Conservation (phyloP, 1,284 basidiomycete species). For the Exsudoporus floridanus region DNA sequence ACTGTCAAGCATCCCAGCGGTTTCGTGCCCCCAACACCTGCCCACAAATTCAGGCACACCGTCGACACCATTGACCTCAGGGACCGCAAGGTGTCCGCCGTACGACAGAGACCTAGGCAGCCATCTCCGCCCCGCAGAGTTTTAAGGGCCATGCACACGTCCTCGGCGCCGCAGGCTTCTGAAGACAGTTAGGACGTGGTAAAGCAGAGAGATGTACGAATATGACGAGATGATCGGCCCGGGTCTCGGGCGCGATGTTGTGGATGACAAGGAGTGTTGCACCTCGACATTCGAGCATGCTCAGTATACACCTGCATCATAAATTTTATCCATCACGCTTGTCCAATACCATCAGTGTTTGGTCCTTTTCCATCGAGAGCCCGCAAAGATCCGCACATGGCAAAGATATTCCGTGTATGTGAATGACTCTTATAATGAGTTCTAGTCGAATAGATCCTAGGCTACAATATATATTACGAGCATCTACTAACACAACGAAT, state of each 20-base stretch:
- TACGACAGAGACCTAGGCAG: conserved; percentile 12
- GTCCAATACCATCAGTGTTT: neutral
- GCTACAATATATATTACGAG: no score
- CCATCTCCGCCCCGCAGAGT: conserved; percentile 13
- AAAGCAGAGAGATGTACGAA: neutral
- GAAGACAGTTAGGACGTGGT: neutral
- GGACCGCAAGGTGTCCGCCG: conserved; percentile 17
- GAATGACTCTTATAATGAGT: no score
- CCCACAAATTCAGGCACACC: conserved; percentile 31
- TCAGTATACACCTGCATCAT: conserved; percentile 1
- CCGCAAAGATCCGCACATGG: no score
- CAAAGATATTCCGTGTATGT: no score
- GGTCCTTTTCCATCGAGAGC: no score
- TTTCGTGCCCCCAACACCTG: conserved; percentile 39
- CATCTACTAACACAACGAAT: no score
- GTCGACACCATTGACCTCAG: conserved; percentile 14
- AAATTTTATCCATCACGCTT: neutral
- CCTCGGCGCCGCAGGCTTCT: neutral
- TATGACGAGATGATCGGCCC: neutral
- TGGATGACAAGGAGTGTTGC: neutral
- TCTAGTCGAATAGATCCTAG: no score
- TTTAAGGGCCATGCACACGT: conserved; percentile 29
- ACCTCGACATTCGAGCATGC: neutral
- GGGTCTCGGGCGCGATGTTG: neutral
- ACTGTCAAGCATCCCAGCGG: conserved; percentile 38